phyloP scores from a whole-genome alignment of 2,329 filamentous ascomycete species.

The Aspergillus thermomutatus region DNA sequence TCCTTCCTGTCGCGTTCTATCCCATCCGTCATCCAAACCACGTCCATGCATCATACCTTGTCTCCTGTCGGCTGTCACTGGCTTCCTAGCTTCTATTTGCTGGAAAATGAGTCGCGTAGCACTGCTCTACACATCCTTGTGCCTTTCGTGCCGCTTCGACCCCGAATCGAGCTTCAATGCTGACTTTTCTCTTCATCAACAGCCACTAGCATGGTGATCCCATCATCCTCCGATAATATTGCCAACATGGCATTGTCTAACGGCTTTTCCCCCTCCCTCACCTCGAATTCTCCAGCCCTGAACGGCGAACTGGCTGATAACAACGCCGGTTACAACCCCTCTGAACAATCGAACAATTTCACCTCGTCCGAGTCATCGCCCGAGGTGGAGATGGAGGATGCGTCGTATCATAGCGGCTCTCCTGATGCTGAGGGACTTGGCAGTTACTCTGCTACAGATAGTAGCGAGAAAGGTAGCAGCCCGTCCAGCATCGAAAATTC shows the following conservation, averaged over 20 bases:
- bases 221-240: constrained; percentile 36
- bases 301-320: constrained; percentile 43
- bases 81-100: constrained; percentile 22
- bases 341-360: constrained; percentile 63
- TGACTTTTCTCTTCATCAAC: constrained; percentile 33
- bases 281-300: constrained; percentile 22
- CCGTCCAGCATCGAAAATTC: constrained; percentile 58
- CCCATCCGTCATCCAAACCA: constrained; percentile 37
- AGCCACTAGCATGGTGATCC: constrained; percentile 47
- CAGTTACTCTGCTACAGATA: constrained; percentile 72
- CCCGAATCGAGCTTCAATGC: constrained; percentile 37
- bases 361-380: constrained; percentile 49
- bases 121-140: constrained; percentile 21
- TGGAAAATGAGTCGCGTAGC: constrained; percentile 33
- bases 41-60: constrained; percentile 33
- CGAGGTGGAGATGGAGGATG: constrained; percentile 38
- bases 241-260: constrained; percentile 33
- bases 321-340: constrained; percentile 71
- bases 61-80: constrained; percentile 24
- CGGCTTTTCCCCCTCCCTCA: constrained; percentile 28
- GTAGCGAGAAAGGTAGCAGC: constrained; percentile 53
- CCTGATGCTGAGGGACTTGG: constrained; percentile 46
- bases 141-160: constrained; percentile 16
- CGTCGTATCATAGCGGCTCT: constrained; percentile 38
- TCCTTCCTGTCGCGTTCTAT: constrained; percentile 32